These are phyloP conservation scores for Aspergillus puulaauensis DNA, from an alignment of 2,329 filamentous ascomycete genomes.

Conservation along the genomic window DNA sequence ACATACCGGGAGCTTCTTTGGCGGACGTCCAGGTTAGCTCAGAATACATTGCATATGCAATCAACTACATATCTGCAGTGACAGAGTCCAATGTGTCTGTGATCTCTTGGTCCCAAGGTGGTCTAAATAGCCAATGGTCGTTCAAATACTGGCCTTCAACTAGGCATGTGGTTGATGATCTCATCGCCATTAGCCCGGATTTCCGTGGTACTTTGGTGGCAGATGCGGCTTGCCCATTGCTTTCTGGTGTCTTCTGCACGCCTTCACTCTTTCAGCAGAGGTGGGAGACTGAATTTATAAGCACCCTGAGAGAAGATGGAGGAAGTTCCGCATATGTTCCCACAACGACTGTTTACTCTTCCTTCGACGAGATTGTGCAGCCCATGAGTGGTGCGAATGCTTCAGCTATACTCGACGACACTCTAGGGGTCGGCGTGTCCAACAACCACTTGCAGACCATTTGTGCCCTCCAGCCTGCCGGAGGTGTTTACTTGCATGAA, in stretches of 20 bases:
- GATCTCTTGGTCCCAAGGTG: conserved; percentile 58
- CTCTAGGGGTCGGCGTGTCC: conserved; percentile 47
- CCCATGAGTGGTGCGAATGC: conserved; percentile 45
- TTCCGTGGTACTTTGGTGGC: background rate
- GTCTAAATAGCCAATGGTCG: conserved; percentile 57
- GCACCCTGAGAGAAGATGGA: conserved; percentile 41
- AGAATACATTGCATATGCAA: conserved; percentile 59
- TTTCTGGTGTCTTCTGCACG: conserved; percentile 38
- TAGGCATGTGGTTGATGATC: conserved; percentile 46
- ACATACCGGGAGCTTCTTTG: conserved; percentile 51
- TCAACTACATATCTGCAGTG: conserved; percentile 55
- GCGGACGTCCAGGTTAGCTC: conserved; percentile 52
- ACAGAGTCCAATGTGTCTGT: conserved; percentile 43
- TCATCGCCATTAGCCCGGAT: conserved; percentile 54
- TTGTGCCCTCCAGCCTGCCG: conserved; percentile 40
- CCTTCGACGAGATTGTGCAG: conserved; percentile 53
- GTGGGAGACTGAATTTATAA: conserved; percentile 16
- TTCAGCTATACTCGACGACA: conserved; percentile 42
- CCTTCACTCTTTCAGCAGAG: conserved; percentile 48
- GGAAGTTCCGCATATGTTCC: conserved; percentile 54
- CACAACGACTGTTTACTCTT: conserved; percentile 44
- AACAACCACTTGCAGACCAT: conserved; percentile 52
- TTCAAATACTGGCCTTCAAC: conserved; percentile 59
- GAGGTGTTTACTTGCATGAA: conserved; percentile 52
- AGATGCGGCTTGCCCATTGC: background rate